Evolutionary conservation across 163 green algal species (phyloP), one percentile per base, ranked within the genome.

Genomic region (Trebouxia gelatinosa): DNA sequence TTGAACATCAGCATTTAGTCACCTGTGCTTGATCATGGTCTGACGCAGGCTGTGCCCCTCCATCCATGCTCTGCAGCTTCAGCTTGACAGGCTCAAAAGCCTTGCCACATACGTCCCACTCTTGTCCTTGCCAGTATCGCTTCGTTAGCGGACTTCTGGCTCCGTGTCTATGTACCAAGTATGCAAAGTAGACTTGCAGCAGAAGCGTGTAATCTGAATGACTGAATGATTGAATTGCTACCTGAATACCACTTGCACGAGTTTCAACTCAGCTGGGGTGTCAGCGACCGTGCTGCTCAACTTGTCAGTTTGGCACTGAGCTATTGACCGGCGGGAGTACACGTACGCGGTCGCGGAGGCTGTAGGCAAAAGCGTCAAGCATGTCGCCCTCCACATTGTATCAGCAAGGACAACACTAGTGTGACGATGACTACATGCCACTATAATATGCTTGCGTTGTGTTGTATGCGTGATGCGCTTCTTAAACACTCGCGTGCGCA

Each of bases 221-320:
- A 21, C 23, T 75, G 35, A 21, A 37, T 23, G 13, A 23, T n/a
- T 40, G 9, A 19, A 77, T 65, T 48, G 6, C 17, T 70, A 92
- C 89, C 89, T 87, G 80, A 93, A 92, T 1, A 93, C 88, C 0
- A 90, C 86, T 62, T 93, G 86, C 38, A 91, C 88, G 21, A 89
- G 85, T 77, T 84, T 78, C 28, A 93, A 82, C 71, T 88, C 68
- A 0, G 84, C 87, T 5, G 74, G 34, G 77, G 64, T 39, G 19
- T 76, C 68, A 28, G 23, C 28, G 21, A 43, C 40, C 32, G 26
- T 50, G 28, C 6, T 75, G 3, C 68, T 43, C 19, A 62, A 43
- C 29, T n/a, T 37, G 40, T 76, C 39, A 29, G 31, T 75, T 9
- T 75, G n/a, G 39, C 40, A 75, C 19, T 31, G 28, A 6, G 68